A percentile compares a stretch with the other conserved stretches of the same genome.
Evolutionary conservation across 1,139 yeast species (phyloP).

Genomic region (Protomyces macrosporus): DNA sequence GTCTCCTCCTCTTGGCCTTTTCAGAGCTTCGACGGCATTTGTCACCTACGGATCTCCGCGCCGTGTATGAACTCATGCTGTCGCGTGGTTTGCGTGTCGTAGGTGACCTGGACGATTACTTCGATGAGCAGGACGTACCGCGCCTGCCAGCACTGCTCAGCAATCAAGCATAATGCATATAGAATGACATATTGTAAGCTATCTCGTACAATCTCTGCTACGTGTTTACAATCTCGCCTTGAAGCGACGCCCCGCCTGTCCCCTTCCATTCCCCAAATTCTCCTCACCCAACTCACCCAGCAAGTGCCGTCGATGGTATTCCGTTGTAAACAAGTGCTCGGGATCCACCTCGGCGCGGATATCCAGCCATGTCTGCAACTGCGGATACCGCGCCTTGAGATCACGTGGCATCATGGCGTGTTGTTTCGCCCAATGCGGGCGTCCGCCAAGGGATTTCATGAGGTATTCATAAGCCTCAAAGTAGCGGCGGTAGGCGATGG

Average conservation of each 20-base stretch:
- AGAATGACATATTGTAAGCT: too few species aligned
- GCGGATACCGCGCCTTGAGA: slow-evolving; percentile 39
- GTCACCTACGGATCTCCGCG: not conserved
- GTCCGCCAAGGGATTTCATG: slow-evolving; percentile 73
- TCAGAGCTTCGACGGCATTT: not conserved
- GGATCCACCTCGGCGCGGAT: slow-evolving; percentile 71
- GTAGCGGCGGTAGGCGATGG: slow-evolving; percentile 76
- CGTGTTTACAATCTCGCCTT: slow-evolving; percentile 10
- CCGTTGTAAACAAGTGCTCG: slow-evolving; percentile 59
- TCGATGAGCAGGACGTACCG: not conserved
- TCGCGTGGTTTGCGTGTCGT: not conserved
- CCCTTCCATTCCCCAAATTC: not conserved
- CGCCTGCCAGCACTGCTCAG: not conserved
- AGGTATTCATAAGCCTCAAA: slow-evolving; percentile 74
- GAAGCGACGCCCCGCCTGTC: slow-evolving; percentile 19
- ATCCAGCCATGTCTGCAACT: slow-evolving; percentile 51
- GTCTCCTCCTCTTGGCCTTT: not conserved
- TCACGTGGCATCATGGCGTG: slow-evolving; percentile 53
- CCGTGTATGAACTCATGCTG: not conserved
- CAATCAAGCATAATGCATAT: not conserved
- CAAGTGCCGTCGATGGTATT: slow-evolving; percentile 26
- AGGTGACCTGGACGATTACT: not conserved
- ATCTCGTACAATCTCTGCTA: not conserved
- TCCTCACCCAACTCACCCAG: slow-evolving; percentile 1
- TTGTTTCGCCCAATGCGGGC: slow-evolving; percentile 99